Conservation (phyloP, 1,284 basidiomycete species). For the Trametes polyzona region DNA sequence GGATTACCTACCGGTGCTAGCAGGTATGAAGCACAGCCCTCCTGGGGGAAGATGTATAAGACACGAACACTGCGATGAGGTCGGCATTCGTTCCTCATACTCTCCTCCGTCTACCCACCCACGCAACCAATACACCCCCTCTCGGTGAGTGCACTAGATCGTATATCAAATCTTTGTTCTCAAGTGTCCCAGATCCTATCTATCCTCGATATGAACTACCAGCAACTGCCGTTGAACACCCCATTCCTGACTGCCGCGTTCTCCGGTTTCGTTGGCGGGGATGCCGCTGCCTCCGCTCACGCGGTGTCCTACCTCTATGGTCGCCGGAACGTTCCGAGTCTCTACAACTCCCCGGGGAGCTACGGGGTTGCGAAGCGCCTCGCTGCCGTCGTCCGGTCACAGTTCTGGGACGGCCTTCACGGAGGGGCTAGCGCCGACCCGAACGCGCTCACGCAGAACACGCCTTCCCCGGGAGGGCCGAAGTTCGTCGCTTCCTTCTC, state of each 20-base stretch:
- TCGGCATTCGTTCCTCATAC: no score
- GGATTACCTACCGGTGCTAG: no score
- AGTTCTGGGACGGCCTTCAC: slow-evolving; percentile 22
- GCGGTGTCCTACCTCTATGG: slow-evolving; percentile 11
- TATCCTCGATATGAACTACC: not conserved
- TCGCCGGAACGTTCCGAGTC: slow-evolving; percentile 4
- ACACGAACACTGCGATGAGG: no score
- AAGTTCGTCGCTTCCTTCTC: slow-evolving; percentile 22
- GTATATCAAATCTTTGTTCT: no score
- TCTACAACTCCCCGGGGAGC: slow-evolving; percentile 21
- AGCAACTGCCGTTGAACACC: not conserved
- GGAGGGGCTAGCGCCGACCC: slow-evolving; percentile 16
- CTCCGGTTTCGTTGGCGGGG: slow-evolving; percentile 19
- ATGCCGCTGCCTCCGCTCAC: slow-evolving; percentile 9
- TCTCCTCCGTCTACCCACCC: no score
- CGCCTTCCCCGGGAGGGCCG: slow-evolving; percentile 5
- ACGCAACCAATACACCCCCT: no score
- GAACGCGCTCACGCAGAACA: slow-evolving; percentile 6
- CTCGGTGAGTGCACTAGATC: no score
- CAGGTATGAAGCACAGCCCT: no score
- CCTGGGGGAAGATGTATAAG: no score
- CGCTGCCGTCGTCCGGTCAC: slow-evolving; percentile 4
- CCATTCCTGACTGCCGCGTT: slow-evolving; percentile 6
- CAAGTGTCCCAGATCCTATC: no score
- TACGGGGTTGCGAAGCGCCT: slow-evolving; percentile 13